These are phyloP conservation scores for Cladosporium sp. DNA, from an alignment of 2,329 filamentous ascomycete species.

Conservation along the genomic window DNA sequence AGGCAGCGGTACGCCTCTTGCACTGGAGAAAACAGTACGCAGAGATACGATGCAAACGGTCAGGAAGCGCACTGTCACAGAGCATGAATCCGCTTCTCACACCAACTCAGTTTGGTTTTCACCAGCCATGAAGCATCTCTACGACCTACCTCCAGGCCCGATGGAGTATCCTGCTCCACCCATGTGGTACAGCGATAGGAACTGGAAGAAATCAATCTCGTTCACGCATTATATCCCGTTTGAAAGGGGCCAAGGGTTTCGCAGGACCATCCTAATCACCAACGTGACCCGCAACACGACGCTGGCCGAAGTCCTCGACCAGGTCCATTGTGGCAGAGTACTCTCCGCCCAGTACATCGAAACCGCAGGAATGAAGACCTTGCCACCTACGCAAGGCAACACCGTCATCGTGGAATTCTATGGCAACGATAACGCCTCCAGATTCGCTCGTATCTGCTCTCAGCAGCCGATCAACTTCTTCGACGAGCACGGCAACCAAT, in stretches of 20 bases:
- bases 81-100: not conserved
- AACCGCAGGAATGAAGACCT: constrained; percentile 19
- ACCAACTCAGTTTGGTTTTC: no score
- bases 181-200: no score
- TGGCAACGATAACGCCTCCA: constrained; percentile 13
- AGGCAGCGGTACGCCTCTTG: no score
- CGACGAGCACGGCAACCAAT: not conserved
- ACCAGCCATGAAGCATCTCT: not conserved
- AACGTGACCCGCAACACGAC: constrained; percentile 19
- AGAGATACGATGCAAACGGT: not conserved
- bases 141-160: not conserved
- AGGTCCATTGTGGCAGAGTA: constrained; percentile 19
- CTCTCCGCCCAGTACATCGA: constrained; percentile 17
- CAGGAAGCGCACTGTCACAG: constrained; percentile 1
- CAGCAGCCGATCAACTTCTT: no score
- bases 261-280: constrained; percentile 21
- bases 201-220: not conserved
- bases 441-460: constrained; percentile 13
- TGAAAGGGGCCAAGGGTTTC: not conserved
- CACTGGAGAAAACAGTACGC: no score
- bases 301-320: constrained; percentile 21
- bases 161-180: no score
- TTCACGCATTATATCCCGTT: no score
- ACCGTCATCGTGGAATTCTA: constrained; percentile 21
- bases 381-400: constrained; percentile 19